phyloP scores from a whole-genome alignment of 2,329 filamentous ascomycete species.

The Samsoniella hepiali region DNA sequence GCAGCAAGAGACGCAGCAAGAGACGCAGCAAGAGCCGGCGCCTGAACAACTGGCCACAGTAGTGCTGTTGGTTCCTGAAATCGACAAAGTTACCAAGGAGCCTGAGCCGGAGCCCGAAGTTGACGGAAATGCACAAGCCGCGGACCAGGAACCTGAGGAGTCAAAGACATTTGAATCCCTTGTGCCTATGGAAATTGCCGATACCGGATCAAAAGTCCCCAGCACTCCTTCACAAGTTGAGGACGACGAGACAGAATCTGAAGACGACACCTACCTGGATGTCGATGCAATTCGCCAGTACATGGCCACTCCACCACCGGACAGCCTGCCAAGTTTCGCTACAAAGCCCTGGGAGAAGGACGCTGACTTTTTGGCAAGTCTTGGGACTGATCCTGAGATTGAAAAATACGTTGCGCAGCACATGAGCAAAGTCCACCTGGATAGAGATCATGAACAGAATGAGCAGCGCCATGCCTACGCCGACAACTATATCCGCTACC shows the following conservation, averaged over 20 bases:
- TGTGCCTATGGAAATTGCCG: constrained; percentile 28
- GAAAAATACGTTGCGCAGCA: constrained; percentile 45
- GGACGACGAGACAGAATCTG: constrained; percentile 53
- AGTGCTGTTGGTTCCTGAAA: neutral
- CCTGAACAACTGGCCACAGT: neutral
- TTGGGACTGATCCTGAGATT: constrained; percentile 40
- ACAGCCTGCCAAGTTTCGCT: constrained; percentile 49
- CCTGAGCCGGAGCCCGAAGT: neutral
- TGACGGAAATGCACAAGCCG: neutral
- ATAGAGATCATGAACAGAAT: constrained; percentile 38
- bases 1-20: neutral
- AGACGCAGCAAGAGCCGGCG: neutral
- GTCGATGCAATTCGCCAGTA: constrained; percentile 48
- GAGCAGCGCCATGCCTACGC: constrained; percentile 41
- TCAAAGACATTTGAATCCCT: constrained; percentile 7
- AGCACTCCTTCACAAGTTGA: constrained; percentile 49
- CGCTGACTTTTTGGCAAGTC: constrained; percentile 40
- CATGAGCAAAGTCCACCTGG: constrained; percentile 40
- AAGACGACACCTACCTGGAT: constrained; percentile 50
- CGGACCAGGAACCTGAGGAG: neutral
- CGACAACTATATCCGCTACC: constrained; percentile 48
- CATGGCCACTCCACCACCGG: constrained; percentile 53
- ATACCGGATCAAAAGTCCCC: constrained; percentile 33
- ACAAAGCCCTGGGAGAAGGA: constrained; percentile 49
- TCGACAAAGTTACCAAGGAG: neutral